Evolutionary conservation across 1,139 yeast genomes (phyloP).

Genomic region (Saccharomycopsis crataegensis): DNA sequence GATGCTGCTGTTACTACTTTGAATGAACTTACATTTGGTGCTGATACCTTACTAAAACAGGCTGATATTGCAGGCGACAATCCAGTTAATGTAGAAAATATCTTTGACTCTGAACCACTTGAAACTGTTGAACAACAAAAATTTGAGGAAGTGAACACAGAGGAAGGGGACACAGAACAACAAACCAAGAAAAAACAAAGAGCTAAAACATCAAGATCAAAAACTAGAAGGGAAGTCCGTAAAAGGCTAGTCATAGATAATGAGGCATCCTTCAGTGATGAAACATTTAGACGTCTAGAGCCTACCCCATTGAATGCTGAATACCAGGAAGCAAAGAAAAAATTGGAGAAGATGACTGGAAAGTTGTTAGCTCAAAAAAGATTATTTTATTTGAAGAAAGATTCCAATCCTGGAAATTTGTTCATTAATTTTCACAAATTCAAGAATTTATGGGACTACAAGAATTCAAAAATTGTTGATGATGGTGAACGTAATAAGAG

Average conservation of each 20-base stretch:
- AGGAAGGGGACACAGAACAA: neutral
- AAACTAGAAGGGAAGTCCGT: constrained; percentile 2
- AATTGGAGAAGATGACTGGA: neutral
- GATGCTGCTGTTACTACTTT: neutral
- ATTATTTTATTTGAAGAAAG: constrained; percentile 12
- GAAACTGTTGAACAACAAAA: constrained; percentile 8
- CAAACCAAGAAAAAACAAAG: neutral
- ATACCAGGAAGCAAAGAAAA: neutral
- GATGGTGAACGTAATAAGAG: neutral
- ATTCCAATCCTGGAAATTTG: constrained; percentile 7
- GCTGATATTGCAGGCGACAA: neutral
- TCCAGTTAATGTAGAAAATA: neutral
- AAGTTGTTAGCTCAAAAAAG: neutral
- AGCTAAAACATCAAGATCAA: constrained; percentile 4
- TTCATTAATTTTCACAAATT: constrained; percentile 6
- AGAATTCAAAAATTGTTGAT: neutral
- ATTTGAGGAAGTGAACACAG: neutral
- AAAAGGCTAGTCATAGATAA: constrained; percentile 18
- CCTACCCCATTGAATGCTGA: neutral
- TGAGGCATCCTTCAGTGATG: neutral
- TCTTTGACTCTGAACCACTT: constrained; percentile 8
- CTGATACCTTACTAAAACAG: constrained; percentile 3
- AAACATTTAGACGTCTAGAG: neutral
- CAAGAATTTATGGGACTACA: constrained; percentile 12
- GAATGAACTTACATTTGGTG: constrained; percentile 14